Evolutionary conservation across 2,329 filamentous ascomycete genomes (phyloP).

Genomic region (Coleophoma crateriformis): DNA sequence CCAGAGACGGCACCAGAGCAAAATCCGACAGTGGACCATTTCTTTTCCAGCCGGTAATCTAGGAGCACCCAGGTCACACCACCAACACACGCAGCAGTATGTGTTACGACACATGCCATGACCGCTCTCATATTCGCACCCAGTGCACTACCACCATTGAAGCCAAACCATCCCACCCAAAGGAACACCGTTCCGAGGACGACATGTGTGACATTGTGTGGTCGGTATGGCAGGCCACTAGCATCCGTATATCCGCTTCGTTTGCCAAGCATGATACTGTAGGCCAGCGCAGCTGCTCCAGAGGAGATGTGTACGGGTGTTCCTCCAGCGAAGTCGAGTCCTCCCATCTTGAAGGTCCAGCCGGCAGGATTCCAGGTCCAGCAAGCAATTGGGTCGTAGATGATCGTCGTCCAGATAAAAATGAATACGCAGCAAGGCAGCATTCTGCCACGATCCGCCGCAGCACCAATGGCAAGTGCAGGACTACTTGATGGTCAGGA

Average conservation of each 20-base stretch:
- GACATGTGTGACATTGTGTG: conserved; percentile 86
- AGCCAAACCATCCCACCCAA: conserved; percentile 92
- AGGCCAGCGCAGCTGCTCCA: conserved; percentile 74
- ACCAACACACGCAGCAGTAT: conserved; percentile 74
- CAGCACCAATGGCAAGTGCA: conserved; percentile 74
- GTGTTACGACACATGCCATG: conserved; percentile 80
- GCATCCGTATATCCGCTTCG: conserved; percentile 50
- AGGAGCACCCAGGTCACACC: conserved; percentile 83
- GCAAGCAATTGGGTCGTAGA: conserved; percentile 87
- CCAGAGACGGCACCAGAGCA: conserved; percentile 84
- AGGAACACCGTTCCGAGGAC: conserved; percentile 87
- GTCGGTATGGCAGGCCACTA: conserved; percentile 79
- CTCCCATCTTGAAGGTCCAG: conserved; percentile 45
- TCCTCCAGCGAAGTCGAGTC: conserved; percentile 19
- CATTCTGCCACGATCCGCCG: conserved; percentile 80
- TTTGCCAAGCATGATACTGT: conserved; percentile 74
- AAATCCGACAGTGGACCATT: conserved; percentile 89
- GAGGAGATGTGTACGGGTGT: conserved; percentile 80
- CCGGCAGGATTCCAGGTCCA: conserved; percentile 86
- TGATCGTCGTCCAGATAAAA: conserved; percentile 81
- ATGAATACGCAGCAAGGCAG: conserved; percentile 84
- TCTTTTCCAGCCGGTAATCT: conserved; percentile 79
- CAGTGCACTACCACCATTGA: conserved; percentile 80
- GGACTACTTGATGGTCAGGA: conserved; percentile 34
- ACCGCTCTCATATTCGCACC: conserved; percentile 75